Evolutionary conservation across 140 eudicot genomes (phyloP).

Genomic region (Senecio squalidus): DNA sequence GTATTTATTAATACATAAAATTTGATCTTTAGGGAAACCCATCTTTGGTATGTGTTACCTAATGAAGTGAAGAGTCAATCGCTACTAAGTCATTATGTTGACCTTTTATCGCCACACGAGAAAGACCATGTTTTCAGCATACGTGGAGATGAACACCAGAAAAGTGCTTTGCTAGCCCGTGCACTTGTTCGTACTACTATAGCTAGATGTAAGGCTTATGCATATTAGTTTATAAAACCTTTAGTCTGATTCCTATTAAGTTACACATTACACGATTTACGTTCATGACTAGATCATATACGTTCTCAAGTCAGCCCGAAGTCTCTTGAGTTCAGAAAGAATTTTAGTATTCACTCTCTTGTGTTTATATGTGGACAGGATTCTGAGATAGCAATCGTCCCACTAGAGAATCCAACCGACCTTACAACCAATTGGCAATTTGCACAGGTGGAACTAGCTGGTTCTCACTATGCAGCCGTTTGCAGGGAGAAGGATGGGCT

Average conservation of each 20-base stretch:
- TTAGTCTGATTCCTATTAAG: too few species aligned
- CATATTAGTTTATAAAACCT: too few species aligned
- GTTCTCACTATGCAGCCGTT: conserved; percentile 79
- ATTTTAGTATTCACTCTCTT: not conserved
- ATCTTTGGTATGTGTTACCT: conserved; percentile 79
- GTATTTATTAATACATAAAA: not conserved
- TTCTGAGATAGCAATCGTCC: conserved; percentile 49
- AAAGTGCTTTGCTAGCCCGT: conserved; percentile 73
- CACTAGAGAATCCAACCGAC: conserved; percentile 37
- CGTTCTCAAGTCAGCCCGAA: conserved; percentile 45
- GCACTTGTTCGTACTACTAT: conserved; percentile 84
- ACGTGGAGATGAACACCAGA: conserved; percentile 43
- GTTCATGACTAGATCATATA: conserved; percentile 73
- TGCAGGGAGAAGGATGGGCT: conserved; percentile 43
- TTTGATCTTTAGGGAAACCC: conserved; percentile 64
- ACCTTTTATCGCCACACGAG: conserved; percentile 71
- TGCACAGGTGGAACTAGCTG: conserved; percentile 60
- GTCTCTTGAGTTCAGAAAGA: conserved; percentile 71
- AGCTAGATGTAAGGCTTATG: conserved; percentile 89
- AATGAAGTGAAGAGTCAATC: conserved; percentile 59
- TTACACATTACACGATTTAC: conserved; percentile 10
- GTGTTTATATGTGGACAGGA: conserved; percentile 37
- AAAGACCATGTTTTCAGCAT: conserved; percentile 49
- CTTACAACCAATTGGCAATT: conserved; percentile 67
- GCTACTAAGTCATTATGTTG: conserved; percentile 46